Evolutionary conservation across 2,329 filamentous ascomycete genomes (phyloP).

Genomic region (Metarhizium sp.): DNA sequence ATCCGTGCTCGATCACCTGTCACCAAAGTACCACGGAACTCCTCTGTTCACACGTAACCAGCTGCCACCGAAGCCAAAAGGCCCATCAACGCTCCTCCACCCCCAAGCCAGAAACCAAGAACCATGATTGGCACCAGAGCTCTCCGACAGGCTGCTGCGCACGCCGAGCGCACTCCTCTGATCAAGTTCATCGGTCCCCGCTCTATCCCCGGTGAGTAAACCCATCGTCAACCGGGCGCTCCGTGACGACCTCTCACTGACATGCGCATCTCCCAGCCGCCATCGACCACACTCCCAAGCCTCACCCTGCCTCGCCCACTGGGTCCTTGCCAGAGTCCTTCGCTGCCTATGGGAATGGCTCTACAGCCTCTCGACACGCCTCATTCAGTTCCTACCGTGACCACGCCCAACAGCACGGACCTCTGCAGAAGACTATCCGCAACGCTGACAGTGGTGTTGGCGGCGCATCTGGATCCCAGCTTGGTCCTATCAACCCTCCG

Average conservation of each 20-base stretch:
- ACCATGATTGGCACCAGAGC: conserved; percentile 46
- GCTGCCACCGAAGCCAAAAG: background rate
- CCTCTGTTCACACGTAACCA: background rate
- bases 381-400: conserved; percentile 71
- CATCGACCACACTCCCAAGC: conserved; percentile 63
- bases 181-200: conserved; percentile 56
- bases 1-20: too few relatives aligned
- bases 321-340: conserved; percentile 51
- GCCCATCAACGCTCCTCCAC: background rate
- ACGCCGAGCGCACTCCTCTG: conserved; percentile 50
- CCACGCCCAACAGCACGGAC: conserved; percentile 69
- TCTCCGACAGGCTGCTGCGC: conserved; percentile 49
- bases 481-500: conserved; percentile 63
- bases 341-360: conserved; percentile 22
- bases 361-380: conserved; percentile 34
- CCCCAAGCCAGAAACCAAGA: background rate
- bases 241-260: conserved; percentile 10
- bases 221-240: background rate
- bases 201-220: conserved; percentile 39
- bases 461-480: conserved; percentile 53
- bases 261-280: conserved; percentile 37
- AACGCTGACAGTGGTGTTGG: conserved; percentile 38
- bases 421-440: conserved; percentile 52
- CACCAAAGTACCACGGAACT: background rate
- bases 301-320: conserved; percentile 63